These are phyloP conservation scores for Cutaneotrichosporon sp. DNA, from an alignment of 1,284 basidiomycete species.

Conservation along the genomic window DNA sequence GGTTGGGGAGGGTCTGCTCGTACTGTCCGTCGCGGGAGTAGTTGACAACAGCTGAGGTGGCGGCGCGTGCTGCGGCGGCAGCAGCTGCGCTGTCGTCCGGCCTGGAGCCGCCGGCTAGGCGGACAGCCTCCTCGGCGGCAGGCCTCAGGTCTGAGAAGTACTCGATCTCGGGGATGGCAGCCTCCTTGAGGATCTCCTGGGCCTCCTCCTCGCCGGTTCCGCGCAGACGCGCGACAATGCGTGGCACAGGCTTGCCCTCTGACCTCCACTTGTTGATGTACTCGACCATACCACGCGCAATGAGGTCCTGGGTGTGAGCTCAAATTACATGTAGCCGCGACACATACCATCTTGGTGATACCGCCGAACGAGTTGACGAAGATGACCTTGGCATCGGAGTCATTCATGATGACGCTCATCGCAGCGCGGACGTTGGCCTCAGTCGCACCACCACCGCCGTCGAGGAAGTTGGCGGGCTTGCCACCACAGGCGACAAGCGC, in stretches of 20 bases:
- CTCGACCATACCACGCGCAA: conserved; percentile 16
- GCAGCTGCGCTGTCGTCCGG: neutral
- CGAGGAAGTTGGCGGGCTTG: conserved; percentile 28
- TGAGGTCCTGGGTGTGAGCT: conserved; percentile 15
- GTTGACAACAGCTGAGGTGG: conserved; percentile 3
- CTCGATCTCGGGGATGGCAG: conserved; percentile 12
- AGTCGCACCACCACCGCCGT: conserved; percentile 31
- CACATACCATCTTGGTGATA: conserved; percentile 20
- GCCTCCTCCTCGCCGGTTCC: conserved; percentile 25
- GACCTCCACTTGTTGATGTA: conserved; percentile 5
- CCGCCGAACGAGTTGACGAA: conserved; percentile 32
- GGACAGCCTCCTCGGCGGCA: conserved; percentile 19
- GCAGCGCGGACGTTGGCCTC: conserved; percentile 25
- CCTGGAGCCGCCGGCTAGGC: conserved; percentile 2
- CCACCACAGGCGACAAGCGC: conserved; percentile 21
- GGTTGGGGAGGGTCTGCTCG: conserved; percentile 76
- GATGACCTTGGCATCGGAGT: conserved; percentile 23
- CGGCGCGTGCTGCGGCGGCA: neutral
- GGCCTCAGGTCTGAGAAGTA: conserved; percentile 19
- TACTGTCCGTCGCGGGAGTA: conserved; percentile 45
- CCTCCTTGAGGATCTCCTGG: conserved; percentile 16
- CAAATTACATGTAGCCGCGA: no score
- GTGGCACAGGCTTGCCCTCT: conserved; percentile 10
- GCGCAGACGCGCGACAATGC: conserved; percentile 19
- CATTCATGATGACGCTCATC: conserved; percentile 19